These are phyloP conservation scores for Metschnikowia koreensis DNA, from an alignment of 805 yeast species.

Conservation along the genomic window DNA sequence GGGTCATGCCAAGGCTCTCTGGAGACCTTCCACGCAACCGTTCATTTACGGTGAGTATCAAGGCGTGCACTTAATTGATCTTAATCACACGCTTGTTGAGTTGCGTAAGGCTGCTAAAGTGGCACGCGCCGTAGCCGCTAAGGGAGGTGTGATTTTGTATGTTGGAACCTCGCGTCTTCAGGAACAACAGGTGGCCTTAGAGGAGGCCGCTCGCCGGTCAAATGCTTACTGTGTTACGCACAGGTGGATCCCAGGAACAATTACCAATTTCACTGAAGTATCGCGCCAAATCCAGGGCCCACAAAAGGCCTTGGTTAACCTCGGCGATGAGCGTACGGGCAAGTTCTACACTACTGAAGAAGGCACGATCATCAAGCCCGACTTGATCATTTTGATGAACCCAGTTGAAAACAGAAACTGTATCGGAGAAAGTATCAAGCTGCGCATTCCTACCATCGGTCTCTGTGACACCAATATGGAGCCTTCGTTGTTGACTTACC, in stretches of 20 bases:
- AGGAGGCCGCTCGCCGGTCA: slow-evolving; percentile 73
- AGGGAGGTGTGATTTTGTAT: slow-evolving; percentile 81
- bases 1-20: slow-evolving; percentile 82
- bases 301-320: slow-evolving; percentile 59
- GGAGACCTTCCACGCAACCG: slow-evolving; percentile 81
- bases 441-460: slow-evolving; percentile 90
- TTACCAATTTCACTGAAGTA: slow-evolving; percentile 78
- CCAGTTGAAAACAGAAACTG: slow-evolving; percentile 84
- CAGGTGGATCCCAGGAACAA: slow-evolving; percentile 93
- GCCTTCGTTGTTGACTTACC: slow-evolving; percentile 85
- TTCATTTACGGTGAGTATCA: slow-evolving; percentile 84
- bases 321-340: slow-evolving; percentile 65
- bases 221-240: slow-evolving; percentile 78
- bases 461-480: slow-evolving; percentile 92
- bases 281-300: slow-evolving; percentile 49
- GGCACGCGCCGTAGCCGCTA: slow-evolving; percentile 75
- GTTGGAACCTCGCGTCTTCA: slow-evolving; percentile 78
- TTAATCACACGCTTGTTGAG: slow-evolving; percentile 74
- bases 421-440: slow-evolving; percentile 73
- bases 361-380: slow-evolving; percentile 74
- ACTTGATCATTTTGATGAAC: slow-evolving; percentile 79
- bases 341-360: slow-evolving; percentile 50
- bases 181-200: slow-evolving; percentile 66
- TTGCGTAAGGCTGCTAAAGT: slow-evolving; percentile 83
- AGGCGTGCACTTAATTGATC: slow-evolving; percentile 87